Evolutionary conservation across 1,139 yeast species (phyloP).

Genomic region (Pichia sp.): DNA sequence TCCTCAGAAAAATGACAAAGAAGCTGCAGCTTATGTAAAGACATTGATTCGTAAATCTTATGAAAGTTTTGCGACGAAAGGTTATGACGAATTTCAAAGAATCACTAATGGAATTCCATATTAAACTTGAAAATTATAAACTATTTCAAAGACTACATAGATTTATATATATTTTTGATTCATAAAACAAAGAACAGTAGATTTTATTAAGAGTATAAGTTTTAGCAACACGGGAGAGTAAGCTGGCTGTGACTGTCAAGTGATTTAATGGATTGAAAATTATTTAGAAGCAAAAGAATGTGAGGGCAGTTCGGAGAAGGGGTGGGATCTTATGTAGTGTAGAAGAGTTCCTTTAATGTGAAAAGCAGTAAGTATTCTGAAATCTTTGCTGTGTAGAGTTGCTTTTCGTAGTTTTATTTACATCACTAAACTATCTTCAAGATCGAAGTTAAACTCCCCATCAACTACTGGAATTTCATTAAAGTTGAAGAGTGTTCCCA

Average conservation of each 20-base stretch:
- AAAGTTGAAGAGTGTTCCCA: conserved; percentile 6
- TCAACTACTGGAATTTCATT: conserved; percentile 7
- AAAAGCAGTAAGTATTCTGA: neutral
- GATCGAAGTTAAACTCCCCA: conserved; percentile 9
- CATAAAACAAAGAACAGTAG: too few relatives aligned
- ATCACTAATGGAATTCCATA: conserved; percentile 95
- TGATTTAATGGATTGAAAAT: too few relatives aligned
- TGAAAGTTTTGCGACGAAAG: conserved; percentile 85
- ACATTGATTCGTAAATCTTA: conserved; percentile 71
- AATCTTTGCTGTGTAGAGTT: neutral
- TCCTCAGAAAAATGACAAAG: conserved; percentile 72
- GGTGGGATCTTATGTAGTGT: too few relatives aligned
- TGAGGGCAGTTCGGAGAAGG: too few relatives aligned
- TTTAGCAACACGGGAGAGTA: too few relatives aligned
- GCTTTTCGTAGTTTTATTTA: too few relatives aligned
- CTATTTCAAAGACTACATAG: too few relatives aligned
- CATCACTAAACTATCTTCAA: conserved; percentile 11
- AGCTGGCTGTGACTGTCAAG: too few relatives aligned
- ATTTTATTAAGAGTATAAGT: too few relatives aligned
- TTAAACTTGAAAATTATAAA: conserved; percentile 31
- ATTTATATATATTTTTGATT: too few relatives aligned
- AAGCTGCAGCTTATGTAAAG: conserved; percentile 75
- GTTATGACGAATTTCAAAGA: conserved; percentile 96
- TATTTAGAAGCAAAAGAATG: too few relatives aligned
- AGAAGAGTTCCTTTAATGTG: too few relatives aligned